A percentile compares a stretch with the other conserved stretches of the same genome.
phyloP scores from a whole-genome alignment of 2,329 filamentous ascomycete genomes.

The Calonectria henricotiae region DNA sequence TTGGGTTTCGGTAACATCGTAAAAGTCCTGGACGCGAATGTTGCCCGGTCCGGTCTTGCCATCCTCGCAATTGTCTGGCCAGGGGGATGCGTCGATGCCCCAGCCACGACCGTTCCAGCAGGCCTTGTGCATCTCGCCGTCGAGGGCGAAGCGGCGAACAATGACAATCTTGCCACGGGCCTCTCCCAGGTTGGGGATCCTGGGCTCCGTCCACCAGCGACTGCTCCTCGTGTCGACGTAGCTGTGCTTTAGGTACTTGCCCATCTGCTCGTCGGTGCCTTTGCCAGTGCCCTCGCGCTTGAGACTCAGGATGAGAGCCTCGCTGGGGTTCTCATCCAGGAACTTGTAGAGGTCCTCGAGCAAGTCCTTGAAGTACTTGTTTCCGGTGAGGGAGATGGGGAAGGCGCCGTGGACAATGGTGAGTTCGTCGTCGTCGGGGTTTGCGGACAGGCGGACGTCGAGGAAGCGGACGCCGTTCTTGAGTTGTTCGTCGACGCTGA shows the following conservation, averaged over 20 bases:
- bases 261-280: constrained; percentile 85
- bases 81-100: constrained; percentile 76
- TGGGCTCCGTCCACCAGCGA: constrained; percentile 85
- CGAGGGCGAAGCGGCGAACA: constrained; percentile 83
- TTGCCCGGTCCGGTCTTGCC: constrained; percentile 79
- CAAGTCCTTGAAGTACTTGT: constrained; percentile 84
- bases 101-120: constrained; percentile 69
- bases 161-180: constrained; percentile 88
- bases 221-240: constrained; percentile 74
- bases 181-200: constrained; percentile 84
- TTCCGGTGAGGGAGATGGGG: constrained; percentile 86
- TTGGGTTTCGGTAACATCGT: constrained; percentile 83
- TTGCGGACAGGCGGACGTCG: constrained; percentile 83
- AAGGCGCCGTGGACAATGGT: constrained; percentile 92
- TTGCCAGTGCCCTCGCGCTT: constrained; percentile 93
- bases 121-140: constrained; percentile 66
- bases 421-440: constrained; percentile 75
- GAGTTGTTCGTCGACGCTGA: constrained; percentile 83
- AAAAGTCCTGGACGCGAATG: constrained; percentile 94
- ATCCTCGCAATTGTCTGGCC: constrained; percentile 92
- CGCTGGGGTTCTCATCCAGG: constrained; percentile 82
- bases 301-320: constrained; percentile 88
- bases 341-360: constrained; percentile 82
- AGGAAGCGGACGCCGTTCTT: constrained; percentile 94
- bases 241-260: constrained; percentile 79